Evolutionary conservation across 116 monocot species (phyloP), one percentile per base, ranked within the genome.

Genomic region (Iris pallida): DNA sequence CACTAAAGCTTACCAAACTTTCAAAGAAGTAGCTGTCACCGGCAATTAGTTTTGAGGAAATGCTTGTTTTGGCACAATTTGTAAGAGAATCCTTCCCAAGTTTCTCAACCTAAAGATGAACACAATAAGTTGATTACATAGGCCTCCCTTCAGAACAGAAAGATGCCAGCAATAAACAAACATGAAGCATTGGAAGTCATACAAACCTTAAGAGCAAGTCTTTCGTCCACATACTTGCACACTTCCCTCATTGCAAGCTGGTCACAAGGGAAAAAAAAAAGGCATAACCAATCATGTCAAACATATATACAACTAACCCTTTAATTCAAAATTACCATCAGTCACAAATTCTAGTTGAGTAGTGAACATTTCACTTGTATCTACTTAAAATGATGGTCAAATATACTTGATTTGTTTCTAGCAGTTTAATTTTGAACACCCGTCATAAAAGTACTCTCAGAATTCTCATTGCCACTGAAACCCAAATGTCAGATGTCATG

Each of bases 31-130:
- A 88, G 84, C 87, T 87, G 70, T 96, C 96, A 66, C 65, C 71
- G 20, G 72, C 71, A 75, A 96, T 85, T 71, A 96, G 75, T 73
- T 96, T 96, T 42, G 96, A 96, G 62, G 96, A 96, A 89, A 96
- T 96, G 86, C 96, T 96, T 71, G 96, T 96, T 76, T 96, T 96
- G 4, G 96, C 96, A 83, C 92, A 96, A 51, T 96, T 96, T 56
- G 92, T 56, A 57, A 96, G 82, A 10, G 89, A 91, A 71, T 96
- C 96, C 69, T 89, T 96, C 45, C 92, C 97, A 62, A 97, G 87
- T 68, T 90, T 97, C 67, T 92, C 97, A 56, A 97, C 97, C 97
- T 97, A 78, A 5, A 73, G 8, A 79, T 18, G 46, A 18, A 73
- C 7, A 7, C 4, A 42, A 42, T 63, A 64, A 42, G 5, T 51